Conservation (phyloP, 2,329 filamentous ascomycete species). For the Biscogniauxia marginata region DNA sequence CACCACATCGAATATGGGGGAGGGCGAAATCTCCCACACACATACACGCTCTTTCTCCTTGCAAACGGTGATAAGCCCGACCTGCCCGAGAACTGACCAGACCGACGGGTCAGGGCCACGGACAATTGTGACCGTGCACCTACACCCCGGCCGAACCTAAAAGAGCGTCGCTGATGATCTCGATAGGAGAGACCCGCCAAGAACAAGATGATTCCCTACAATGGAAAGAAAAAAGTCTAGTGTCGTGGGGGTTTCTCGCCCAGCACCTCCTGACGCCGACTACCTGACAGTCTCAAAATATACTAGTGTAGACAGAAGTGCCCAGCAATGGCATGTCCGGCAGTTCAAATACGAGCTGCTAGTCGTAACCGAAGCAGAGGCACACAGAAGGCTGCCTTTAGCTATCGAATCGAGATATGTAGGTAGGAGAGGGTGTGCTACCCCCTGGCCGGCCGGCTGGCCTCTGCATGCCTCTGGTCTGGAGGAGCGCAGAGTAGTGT, state of each 20-base stretch:
- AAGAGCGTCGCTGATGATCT: slow-evolving; percentile 15
- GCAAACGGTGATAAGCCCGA: background rate
- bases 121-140: slow-evolving; percentile 22
- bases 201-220: slow-evolving; percentile 4
- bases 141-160: slow-evolving; percentile 17
- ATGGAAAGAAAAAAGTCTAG: background rate
- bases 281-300: background rate
- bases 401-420: background rate
- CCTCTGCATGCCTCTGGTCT: no score
- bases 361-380: slow-evolving; percentile 8
- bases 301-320: slow-evolving; percentile 7
- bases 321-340: slow-evolving; percentile 11
- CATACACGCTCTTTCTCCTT: background rate
- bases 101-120: slow-evolving; percentile 10
- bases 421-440: slow-evolving; percentile 13
- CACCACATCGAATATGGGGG: slow-evolving; percentile 8
- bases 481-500: background rate
- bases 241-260: background rate
- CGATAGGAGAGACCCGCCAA: slow-evolving; percentile 13
- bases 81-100: background rate
- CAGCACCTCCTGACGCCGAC: background rate
- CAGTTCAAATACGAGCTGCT: slow-evolving; percentile 20
- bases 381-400: background rate
- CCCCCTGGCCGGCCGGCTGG: slow-evolving; percentile 10
- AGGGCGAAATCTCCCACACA: slow-evolving; percentile 1